Evolutionary conservation across 2,329 filamentous ascomycete species (phyloP), one percentile per base, ranked within the genome.

Genomic region (Alternaria triticimaculans): DNA sequence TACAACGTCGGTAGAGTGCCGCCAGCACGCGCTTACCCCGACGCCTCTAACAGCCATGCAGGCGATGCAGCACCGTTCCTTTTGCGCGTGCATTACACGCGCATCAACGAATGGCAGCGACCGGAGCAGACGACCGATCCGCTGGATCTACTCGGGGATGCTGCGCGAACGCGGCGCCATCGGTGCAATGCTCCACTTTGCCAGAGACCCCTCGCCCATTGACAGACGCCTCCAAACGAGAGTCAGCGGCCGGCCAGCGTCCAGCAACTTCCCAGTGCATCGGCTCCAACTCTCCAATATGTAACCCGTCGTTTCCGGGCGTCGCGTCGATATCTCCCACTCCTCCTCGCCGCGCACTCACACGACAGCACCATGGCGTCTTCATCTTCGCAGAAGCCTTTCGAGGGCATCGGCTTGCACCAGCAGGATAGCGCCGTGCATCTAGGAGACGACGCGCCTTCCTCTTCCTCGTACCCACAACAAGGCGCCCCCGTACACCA

Each of bases 361-460:
- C 14, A 26, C 15, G 15, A 43, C 30, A 30, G 20, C 25, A 25
- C 50, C 30, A 67, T 67, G 58, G 60, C 65, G n/a, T 57, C 66
- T 37, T 58, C 70, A 26, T 25, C 49, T 18, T 60, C 72, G 3
- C 44, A 49, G 46, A 71, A 69, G 64, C 60, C 67, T 11, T 45
- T 55, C 49, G 62, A 67, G 51, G 49, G 59, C 25, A 62, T 58
- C 41, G 58, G 60, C 23, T 58, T 71, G 54, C 70, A 73, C 54
- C 60, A 65, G 12, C 70, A 73, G 45, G 73, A 76, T 67, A 69
- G 67, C 53, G 71, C 70, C 60, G 64, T 71, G 18, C 44, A 73
- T 44, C 64, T 72, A 33, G 61, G 72, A 30, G 51, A 64, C 55
- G 64, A 55, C 20, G 44, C 62, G 5, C 59, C 59, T 23, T 49